phyloP scores from a whole-genome alignment of 176 grass and related monocot genomes.

The Lolium rigidum region DNA sequence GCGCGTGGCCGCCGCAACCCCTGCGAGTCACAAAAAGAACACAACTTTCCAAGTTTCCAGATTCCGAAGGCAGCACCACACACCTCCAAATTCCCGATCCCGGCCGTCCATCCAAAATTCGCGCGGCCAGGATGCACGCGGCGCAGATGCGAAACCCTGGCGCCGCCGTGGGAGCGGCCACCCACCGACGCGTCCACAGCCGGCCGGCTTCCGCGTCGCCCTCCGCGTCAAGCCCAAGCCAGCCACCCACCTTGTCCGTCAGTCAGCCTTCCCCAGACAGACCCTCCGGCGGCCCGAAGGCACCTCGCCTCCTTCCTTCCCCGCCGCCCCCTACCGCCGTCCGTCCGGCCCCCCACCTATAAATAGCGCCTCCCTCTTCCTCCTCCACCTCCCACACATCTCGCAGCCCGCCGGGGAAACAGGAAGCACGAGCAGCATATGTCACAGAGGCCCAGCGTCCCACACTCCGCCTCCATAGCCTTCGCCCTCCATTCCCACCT shows the following conservation, averaged over 20 bases:
- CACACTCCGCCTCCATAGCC: slow-evolving; percentile 81
- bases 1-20: background rate
- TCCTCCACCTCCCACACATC: slow-evolving; percentile 5
- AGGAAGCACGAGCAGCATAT: slow-evolving; percentile 61
- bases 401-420: background rate
- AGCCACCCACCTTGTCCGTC: background rate
- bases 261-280: slow-evolving; percentile 50
- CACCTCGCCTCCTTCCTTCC: slow-evolving; percentile 32
- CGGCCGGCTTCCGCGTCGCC: no score
- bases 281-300: background rate
- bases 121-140: slow-evolving; percentile 8
- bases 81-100: background rate
- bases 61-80: background rate
- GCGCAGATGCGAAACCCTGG: background rate
- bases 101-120: background rate
- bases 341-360: slow-evolving; percentile 17
- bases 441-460: slow-evolving; percentile 87
- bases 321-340: background rate
- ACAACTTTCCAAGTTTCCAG: background rate
- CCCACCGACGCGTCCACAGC: background rate
- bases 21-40: background rate
- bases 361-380: slow-evolving; percentile 18
- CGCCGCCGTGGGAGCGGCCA: background rate
- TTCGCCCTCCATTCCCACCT: slow-evolving; percentile 92
- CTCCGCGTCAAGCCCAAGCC: slow-evolving; percentile 50